Evolutionary conservation across 306 rosid genomes (phyloP), one percentile per base, ranked within the genome.

Genomic region (Crotalaria pallida): DNA sequence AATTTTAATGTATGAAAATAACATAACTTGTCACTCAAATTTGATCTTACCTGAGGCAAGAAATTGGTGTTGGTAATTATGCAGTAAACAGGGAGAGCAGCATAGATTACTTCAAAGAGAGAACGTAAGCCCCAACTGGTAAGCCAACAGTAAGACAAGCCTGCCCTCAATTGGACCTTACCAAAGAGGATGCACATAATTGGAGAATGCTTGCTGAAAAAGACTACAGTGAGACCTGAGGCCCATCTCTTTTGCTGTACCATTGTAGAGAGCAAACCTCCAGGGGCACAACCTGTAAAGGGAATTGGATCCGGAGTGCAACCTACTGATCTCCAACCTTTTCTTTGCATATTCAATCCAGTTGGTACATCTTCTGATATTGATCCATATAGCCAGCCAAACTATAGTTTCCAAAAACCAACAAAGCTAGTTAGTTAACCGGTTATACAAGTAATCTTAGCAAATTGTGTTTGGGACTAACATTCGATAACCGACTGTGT

Each of bases 221-320:
- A 47, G 52, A 82, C 53, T 61, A 86, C 96, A 18, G 88, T 74
- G 4, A 83, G 78, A 13, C 98, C 93, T 0, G 85, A 75, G 5
- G 74, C 79, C 96, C 88, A 88, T 73, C 96, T 89, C 67, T 88
- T 92, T 31, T 77, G 85, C 73, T 92, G 96, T 47, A 67, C 64
- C 81, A 87, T 52, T 26, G 88, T 41, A 13, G 69, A 11, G 34
- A 88, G 87, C 3, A 85, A 89, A 9, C 87, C 79, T 0, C 67
- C 17, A 0, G 96, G 96, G 4, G 86, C 85, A 36, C 85, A 79
- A 0, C 98, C 98, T 0, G 65, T 43, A 69, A 92, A 90, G 3
- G 85, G 88, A 0, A 55, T 78, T 22, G 84, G 88, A 43, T 80
- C 75, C 0, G 93, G 86, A 0, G 67, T 49, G 5, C 75, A 75